These are phyloP conservation scores for Inonotus hispidus DNA, from an alignment of 1,284 basidiomycete species.

Conservation along the genomic window DNA sequence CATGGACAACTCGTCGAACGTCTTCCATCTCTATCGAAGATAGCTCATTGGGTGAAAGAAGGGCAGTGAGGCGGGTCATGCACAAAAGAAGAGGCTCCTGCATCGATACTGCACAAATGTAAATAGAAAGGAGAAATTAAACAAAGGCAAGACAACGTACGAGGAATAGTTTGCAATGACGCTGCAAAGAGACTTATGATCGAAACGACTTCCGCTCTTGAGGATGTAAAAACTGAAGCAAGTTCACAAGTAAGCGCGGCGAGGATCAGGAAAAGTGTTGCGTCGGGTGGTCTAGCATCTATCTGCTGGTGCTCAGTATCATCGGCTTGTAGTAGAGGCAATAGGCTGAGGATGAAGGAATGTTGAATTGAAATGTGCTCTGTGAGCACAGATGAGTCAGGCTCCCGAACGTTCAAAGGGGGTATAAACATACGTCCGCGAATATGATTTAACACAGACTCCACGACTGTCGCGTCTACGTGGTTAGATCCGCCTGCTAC, in stretches of 20 bases:
- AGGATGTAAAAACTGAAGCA: neutral
- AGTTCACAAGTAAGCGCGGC: constrained; percentile 11
- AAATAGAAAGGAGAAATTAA: neutral
- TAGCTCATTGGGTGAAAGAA: constrained; percentile 27
- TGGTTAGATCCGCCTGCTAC: neutral
- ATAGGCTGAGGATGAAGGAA: neutral
- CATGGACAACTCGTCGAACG: neutral
- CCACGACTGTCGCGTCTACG: constrained; percentile 1
- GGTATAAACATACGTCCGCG: neutral
- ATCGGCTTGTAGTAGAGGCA: neutral
- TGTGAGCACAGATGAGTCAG: neutral
- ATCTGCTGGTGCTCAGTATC: neutral
- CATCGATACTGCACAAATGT: constrained; percentile 43
- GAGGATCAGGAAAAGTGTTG: constrained; percentile 12
- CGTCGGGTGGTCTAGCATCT: neutral
- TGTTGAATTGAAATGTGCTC: neutral
- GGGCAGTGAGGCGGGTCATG: constrained; percentile 58
- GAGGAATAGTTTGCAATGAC: neutral
- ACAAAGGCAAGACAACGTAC: neutral
- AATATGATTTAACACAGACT: neutral
- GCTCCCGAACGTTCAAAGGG: neutral
- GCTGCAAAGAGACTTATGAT: constrained; percentile 3
- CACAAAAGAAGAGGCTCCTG: constrained; percentile 65
- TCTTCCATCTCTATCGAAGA: neutral
- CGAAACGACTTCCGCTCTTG: neutral